phyloP scores from a whole-genome alignment of 169 alveolate species.

The Fabrea salina region DNA sequence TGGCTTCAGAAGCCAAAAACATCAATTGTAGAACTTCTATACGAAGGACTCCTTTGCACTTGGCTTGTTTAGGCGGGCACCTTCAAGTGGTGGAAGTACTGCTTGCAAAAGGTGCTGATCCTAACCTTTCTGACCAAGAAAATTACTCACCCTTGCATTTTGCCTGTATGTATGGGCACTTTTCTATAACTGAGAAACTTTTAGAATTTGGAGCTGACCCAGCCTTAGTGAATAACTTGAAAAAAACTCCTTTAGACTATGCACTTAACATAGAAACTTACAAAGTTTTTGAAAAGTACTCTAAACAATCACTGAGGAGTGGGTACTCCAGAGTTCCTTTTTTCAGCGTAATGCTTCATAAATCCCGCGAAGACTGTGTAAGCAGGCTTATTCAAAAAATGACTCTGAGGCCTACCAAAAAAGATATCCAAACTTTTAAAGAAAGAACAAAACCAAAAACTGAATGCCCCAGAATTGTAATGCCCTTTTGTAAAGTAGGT shows the following conservation, averaged over 20 bases:
- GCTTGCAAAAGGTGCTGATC: conserved; percentile 42
- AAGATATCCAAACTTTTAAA: conserved; percentile 5
- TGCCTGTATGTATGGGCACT: conserved; percentile 24
- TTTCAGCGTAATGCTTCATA: not conserved
- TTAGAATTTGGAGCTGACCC: not conserved
- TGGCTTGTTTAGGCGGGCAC: conserved; percentile 55
- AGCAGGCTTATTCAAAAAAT: not conserved
- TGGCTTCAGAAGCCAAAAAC: not conserved
- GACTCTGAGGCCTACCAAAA: not conserved
- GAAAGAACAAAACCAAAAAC: not conserved
- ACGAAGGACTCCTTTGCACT: conserved; percentile 46
- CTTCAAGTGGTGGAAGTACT: conserved; percentile 38
- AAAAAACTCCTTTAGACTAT: conserved; percentile 17
- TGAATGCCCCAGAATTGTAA: conserved; percentile 59
- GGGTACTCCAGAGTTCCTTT: not conserved
- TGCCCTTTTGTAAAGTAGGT: conserved; percentile 51
- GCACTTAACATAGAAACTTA: not conserved
- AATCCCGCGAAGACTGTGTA: conserved; percentile 22
- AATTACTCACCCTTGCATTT: not conserved
- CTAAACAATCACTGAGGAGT: not conserved
- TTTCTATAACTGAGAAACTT: conserved; percentile 8
- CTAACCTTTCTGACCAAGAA: conserved; percentile 13
- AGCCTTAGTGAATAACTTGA: not conserved
- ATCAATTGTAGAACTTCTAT: conserved; percentile 23
- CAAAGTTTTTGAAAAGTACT: not conserved